Evolutionary conservation across 73 alveolate genomes (phyloP), one percentile per base, ranked within the genome.

Genomic region (Paramecium tetraurelia): DNA sequence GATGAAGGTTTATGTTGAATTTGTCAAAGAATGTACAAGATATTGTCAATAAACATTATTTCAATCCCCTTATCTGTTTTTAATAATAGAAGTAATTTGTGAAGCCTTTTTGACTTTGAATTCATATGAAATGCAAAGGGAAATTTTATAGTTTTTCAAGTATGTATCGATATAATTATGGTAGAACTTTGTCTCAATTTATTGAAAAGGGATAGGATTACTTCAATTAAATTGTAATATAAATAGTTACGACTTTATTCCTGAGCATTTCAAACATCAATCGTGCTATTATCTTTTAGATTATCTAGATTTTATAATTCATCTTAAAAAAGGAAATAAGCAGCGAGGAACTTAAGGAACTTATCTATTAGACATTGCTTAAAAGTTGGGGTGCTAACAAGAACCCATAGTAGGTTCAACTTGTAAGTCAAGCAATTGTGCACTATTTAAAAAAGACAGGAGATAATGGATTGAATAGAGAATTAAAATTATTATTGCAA

Each of bases 51-150:
- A 36, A 72, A 21, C 33, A 16, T 35, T 72, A 11, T 33, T 40
- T 16, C 16, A 72, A 35, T 72, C 86, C 2, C 59, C 57, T 12
- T 72, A 35, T 35, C 16, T 72, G 8, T 29, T 5, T 72, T 2
- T 16, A 12, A 72, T 72, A 11, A 72, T 72, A 4, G 59, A 33
- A 16, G 5, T 20, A 12, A 40, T 72, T 2, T 1, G 86, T 36
- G 57, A 72, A 5, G 86, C 86, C 16, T 40, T 72, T n/a, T 20
- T 18, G n/a, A 72, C 36, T 12, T 5, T 72, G 11, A 72, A 72
- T 12, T 72, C 86, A 33, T 72, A 35, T 72, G 86, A 72, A 36
- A 72, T 72, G 86, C 20, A 72, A 72, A 72, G 86, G 40, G 86
- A 72, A 18, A 38, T 72, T 27, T 4, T 63, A 33, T 1, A 27